These are phyloP conservation scores for Claviceps sp. DNA, from an alignment of 2,329 filamentous ascomycete genomes.

Conservation along the genomic window DNA sequence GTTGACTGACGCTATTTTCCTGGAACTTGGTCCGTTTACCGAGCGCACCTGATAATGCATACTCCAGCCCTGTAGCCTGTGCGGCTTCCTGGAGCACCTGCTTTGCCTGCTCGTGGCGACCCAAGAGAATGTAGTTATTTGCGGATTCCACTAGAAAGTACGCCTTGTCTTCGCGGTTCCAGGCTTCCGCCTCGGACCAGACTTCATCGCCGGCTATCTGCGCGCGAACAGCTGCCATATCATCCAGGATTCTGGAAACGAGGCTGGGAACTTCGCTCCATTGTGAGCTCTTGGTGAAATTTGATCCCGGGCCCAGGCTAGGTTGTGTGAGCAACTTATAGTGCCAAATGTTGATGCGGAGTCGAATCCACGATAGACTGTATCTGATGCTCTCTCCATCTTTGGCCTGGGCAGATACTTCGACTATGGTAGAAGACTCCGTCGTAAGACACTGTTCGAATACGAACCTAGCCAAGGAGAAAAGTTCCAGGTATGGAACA, in stretches of 20 bases:
- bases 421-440: conserved; percentile 13
- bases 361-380: conserved; percentile 44
- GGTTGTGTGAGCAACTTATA: conserved; percentile 48
- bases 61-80: conserved; percentile 56
- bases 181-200: conserved; percentile 23
- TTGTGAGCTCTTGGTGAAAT: conserved; percentile 41
- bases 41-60: conserved; percentile 71
- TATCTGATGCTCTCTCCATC: conserved; percentile 33
- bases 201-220: conserved; percentile 24
- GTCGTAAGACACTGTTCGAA: conserved; percentile 20
- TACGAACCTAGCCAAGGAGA: conserved; percentile 54
- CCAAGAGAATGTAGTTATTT: conserved; percentile 72
- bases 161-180: conserved; percentile 39
- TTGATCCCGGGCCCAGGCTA: conserved; percentile 37
- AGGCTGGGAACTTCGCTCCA: conserved; percentile 48
- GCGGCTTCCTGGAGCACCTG: conserved; percentile 58
- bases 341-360: conserved; percentile 62
- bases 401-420: conserved; percentile 12
- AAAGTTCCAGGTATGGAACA: conserved; percentile 71
- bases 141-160: conserved; percentile 72
- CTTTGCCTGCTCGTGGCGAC: conserved; percentile 62
- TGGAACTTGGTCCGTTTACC: conserved; percentile 78
- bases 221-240: conserved; percentile 27
- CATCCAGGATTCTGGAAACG: conserved; percentile 32
- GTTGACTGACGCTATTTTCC: conserved; percentile 67